Evolutionary conservation across 1,284 basidiomycete species (phyloP).

Genomic region (Boletus sp.): DNA sequence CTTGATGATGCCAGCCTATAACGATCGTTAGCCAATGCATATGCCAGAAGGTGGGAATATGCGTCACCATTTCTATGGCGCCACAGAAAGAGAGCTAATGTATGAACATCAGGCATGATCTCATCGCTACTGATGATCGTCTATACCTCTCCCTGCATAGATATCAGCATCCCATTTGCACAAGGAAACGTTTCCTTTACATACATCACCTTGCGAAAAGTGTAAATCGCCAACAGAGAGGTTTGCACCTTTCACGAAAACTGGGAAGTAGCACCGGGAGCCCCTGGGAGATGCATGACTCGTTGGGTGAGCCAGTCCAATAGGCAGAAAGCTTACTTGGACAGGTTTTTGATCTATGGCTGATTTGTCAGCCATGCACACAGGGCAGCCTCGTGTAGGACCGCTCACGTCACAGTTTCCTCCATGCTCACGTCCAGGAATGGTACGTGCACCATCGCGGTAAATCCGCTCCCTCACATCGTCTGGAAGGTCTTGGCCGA

Average conservation of each 20-base stretch:
- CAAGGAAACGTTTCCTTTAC: slow-evolving; percentile 16
- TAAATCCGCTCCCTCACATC: slow-evolving; percentile 54
- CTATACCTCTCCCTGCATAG: slow-evolving; percentile 49
- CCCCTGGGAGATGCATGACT: slow-evolving; percentile 37
- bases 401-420: slow-evolving; percentile 70
- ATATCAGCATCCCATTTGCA: slow-evolving; percentile 1
- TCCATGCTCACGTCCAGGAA: slow-evolving; percentile 78
- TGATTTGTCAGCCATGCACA: slow-evolving; percentile 3
- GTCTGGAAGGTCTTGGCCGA: slow-evolving; percentile 58
- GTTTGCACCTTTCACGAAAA: slow-evolving; percentile 73
- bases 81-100: slow-evolving; percentile 66
- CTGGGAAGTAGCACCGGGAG: slow-evolving; percentile 73
- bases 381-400: neutral
- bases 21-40: neutral
- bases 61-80: slow-evolving; percentile 69
- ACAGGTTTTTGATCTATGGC: slow-evolving; percentile 67
- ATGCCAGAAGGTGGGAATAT: neutral
- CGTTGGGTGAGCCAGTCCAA: neutral
- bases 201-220: slow-evolving; percentile 77
- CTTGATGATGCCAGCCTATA: slow-evolving; percentile 70
- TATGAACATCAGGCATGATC: slow-evolving; percentile 1
- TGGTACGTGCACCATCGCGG: slow-evolving; percentile 68
- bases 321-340: slow-evolving; percentile 39
- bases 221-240: slow-evolving; percentile 78
- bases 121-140: neutral